Conservation (phyloP, 208 protist species). For the Leishmania lainsoni region DNA sequence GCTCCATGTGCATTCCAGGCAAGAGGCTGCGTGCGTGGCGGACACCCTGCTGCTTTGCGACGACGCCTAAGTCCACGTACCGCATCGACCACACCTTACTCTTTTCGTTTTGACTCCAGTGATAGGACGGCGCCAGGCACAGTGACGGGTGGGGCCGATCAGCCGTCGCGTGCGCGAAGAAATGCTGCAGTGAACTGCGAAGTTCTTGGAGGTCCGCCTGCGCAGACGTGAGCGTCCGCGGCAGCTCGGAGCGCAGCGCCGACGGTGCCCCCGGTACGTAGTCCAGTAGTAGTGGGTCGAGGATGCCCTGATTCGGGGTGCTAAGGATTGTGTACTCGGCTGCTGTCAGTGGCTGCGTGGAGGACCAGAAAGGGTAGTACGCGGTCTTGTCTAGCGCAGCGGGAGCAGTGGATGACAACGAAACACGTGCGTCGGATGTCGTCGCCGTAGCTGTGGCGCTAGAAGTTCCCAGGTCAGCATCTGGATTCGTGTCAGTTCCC, state of each 20-base stretch:
- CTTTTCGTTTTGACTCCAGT: conserved; percentile 66
- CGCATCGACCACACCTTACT: conserved; percentile 71
- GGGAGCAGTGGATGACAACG: neutral
- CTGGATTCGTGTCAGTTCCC: neutral
- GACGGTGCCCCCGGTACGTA: conserved; percentile 49
- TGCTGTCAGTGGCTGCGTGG: conserved; percentile 56
- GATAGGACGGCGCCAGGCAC: conserved; percentile 77
- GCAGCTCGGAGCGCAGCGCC: conserved; percentile 14
- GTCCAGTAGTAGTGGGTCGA: conserved; percentile 54
- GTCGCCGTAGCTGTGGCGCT: neutral
- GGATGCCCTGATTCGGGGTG: conserved; percentile 23
- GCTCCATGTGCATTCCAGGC: conserved; percentile 28
- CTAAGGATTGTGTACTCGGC: conserved; percentile 85
- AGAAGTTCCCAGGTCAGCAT: neutral
- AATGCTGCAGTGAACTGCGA: conserved; percentile 10
- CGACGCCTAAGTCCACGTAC: conserved; percentile 78
- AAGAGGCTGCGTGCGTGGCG: conserved; percentile 56
- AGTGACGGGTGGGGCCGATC: conserved; percentile 52
- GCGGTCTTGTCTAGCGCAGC: neutral
- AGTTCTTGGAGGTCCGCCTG: neutral
- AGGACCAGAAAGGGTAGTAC: conserved; percentile 36
- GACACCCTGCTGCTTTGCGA: conserved; percentile 36
- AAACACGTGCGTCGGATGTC: neutral
- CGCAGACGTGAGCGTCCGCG: conserved; percentile 3
- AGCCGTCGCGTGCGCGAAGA: conserved; percentile 27